phyloP scores from a whole-genome alignment of 108 stramenopile species.

The Cyclostephanos tholiformis region DNA sequence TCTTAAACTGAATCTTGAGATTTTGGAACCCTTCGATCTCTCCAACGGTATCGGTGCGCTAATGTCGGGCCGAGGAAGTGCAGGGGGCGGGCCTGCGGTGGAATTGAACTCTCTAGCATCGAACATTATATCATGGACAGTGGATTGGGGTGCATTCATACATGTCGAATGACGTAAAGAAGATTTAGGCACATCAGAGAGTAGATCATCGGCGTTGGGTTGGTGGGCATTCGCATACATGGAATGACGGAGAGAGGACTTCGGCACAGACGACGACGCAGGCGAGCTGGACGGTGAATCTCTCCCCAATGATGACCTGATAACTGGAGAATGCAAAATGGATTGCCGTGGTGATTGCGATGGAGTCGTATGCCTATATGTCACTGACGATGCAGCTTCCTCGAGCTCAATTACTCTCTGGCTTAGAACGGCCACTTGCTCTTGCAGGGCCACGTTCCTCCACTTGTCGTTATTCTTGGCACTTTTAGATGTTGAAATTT shows the following conservation, averaged over 20 bases:
- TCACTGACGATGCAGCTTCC: slow-evolving; percentile 29
- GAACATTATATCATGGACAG: slow-evolving; percentile 35
- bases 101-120: neutral
- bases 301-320: slow-evolving; percentile 34
- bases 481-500: slow-evolving; percentile 34
- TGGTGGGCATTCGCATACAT: too few species aligned
- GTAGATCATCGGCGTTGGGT: too few species aligned
- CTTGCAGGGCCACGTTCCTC: slow-evolving; percentile 63
- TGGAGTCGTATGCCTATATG: neutral
- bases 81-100: neutral
- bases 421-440: slow-evolving; percentile 59
- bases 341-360: slow-evolving; percentile 19
- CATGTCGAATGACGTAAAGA: too few species aligned
- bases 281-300: slow-evolving; percentile 5
- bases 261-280: slow-evolving; percentile 16
- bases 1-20: slow-evolving; percentile 27
- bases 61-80: slow-evolving; percentile 9
- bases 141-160: slow-evolving; percentile 15
- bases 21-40: slow-evolving; percentile 30
- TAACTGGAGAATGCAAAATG: slow-evolving; percentile 40
- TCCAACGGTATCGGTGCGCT: slow-evolving; percentile 9
- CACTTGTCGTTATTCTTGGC: slow-evolving; percentile 62
- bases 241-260: slow-evolving; percentile 24
- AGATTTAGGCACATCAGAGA: too few species aligned
- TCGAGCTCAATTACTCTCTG: slow-evolving; percentile 66